Evolutionary conservation across 2,329 filamentous ascomycete species (phyloP).

Genomic region (Aspergillus hiratsukae): DNA sequence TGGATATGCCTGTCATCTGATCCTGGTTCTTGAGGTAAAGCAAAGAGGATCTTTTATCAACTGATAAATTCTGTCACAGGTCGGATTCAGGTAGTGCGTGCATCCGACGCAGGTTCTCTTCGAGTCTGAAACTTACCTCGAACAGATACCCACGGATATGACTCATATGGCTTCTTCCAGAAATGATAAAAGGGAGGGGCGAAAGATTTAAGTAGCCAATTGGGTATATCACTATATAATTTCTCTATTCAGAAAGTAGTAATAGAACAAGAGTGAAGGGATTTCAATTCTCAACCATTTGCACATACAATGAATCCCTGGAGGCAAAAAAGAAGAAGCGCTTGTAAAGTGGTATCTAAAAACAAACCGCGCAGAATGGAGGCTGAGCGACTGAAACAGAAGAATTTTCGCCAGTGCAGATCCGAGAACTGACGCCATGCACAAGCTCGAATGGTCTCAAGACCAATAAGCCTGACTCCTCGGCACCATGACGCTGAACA

Average conservation of each 20-base stretch:
- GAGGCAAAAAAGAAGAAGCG: not conserved
- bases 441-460: constrained; percentile 17
- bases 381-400: not conserved
- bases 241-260: constrained; percentile 1
- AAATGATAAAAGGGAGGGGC: not conserved
- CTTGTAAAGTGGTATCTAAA: constrained; percentile 1
- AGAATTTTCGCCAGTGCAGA: constrained; percentile 15
- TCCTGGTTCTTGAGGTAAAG: not conserved
- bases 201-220: not conserved
- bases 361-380: not conserved
- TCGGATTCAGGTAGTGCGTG: not conserved
- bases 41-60: no score
- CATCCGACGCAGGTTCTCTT: not conserved
- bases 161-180: not conserved
- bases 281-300: not conserved
- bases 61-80: not conserved
- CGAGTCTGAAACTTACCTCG: not conserved
- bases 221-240: constrained; percentile 3
- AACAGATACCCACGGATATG: not conserved
- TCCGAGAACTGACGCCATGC: constrained; percentile 25
- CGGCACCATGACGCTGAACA: constrained; percentile 20
- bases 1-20: not conserved
- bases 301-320: not conserved
- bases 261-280: not conserved
- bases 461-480: constrained; percentile 19